phyloP scores from a whole-genome alignment of 2,329 filamentous ascomycete species.

The Penicillium sp. region DNA sequence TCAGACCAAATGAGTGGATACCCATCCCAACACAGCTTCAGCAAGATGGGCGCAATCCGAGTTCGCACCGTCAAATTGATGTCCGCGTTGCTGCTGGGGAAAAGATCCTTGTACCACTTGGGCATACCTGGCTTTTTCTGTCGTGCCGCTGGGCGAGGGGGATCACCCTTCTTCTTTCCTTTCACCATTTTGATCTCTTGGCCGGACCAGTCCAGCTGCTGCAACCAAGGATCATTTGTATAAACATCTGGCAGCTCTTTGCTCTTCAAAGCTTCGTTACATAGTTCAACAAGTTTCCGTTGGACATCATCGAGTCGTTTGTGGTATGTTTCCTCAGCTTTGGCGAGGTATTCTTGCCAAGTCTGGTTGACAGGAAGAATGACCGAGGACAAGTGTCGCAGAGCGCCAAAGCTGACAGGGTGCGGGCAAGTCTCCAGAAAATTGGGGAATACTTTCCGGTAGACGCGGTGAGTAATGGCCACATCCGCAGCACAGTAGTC shows the following conservation, averaged over 20 bases:
- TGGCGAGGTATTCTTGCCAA: conserved; percentile 82
- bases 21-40: conserved; percentile 85
- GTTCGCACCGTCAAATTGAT: conserved; percentile 84
- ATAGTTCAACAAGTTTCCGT: conserved; percentile 69
- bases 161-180: conserved; percentile 81
- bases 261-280: conserved; percentile 72
- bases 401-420: conserved; percentile 92
- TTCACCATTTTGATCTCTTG: conserved; percentile 91
- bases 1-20: conserved; percentile 91
- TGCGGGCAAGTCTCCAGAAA: conserved; percentile 91
- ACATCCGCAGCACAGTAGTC: conserved; percentile 97
- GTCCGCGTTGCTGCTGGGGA: conserved; percentile 61
- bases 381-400: conserved; percentile 89
- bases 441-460: conserved; percentile 85
- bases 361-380: conserved; percentile 86
- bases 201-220: conserved; percentile 91
- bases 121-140: conserved; percentile 97
- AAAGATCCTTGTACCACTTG: conserved; percentile 92
- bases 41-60: conserved; percentile 78
- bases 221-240: conserved; percentile 81
- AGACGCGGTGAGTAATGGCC: conserved; percentile 88
- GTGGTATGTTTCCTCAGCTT: conserved; percentile 81
- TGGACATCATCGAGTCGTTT: conserved; percentile 74
- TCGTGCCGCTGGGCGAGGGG: conserved; percentile 70
- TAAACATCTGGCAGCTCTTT: conserved; percentile 70